Evolutionary conservation across 164 flowering plant species (phyloP).

Genomic region (Tetrastigma voinierianum): DNA sequence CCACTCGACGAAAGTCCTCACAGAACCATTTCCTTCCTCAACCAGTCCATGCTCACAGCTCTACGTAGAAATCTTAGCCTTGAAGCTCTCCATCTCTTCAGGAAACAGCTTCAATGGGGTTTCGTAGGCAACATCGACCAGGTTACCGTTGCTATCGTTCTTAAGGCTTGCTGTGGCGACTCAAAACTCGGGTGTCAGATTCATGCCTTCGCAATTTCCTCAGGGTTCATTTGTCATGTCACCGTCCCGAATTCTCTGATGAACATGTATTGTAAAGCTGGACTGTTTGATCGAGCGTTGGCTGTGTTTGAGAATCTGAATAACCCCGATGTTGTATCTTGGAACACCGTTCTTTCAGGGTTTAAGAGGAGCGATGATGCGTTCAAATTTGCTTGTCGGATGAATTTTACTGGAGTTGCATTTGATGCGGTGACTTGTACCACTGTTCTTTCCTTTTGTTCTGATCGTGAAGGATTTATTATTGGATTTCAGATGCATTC

Average conservation of each 20-base stretch:
- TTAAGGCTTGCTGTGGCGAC: conserved; percentile 65
- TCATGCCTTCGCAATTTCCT: conserved; percentile 58
- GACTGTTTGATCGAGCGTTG: conserved; percentile 42
- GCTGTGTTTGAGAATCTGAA: conserved; percentile 44
- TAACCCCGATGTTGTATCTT: conserved; percentile 66
- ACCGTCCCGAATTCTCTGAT: conserved; percentile 78
- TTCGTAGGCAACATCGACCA: conserved; percentile 32
- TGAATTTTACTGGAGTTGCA: conserved; percentile 57
- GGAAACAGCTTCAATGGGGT: conserved; percentile 30
- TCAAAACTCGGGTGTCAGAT: conserved; percentile 48
- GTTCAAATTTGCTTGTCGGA: conserved; percentile 43
- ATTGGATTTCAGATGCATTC: conserved; percentile 71
- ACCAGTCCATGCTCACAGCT: conserved; percentile 35
- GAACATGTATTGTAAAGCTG: conserved; percentile 71
- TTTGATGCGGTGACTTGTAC: conserved; percentile 75
- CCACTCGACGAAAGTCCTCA: conserved; percentile 48
- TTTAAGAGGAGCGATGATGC: conserved; percentile 44
- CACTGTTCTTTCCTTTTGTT: conserved; percentile 57
- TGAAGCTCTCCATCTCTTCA: conserved; percentile 48
- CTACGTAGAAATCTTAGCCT: conserved; percentile 24
- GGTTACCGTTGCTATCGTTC: conserved; percentile 48
- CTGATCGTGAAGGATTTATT: conserved; percentile 37
- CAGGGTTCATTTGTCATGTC: conserved; percentile 51
- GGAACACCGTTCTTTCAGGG: conserved; percentile 82
- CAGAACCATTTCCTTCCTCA: conserved; percentile 16